Evolutionary conservation across 768 basidiomycete species (phyloP).

Genomic region (Hypsizygus marmoreus): DNA sequence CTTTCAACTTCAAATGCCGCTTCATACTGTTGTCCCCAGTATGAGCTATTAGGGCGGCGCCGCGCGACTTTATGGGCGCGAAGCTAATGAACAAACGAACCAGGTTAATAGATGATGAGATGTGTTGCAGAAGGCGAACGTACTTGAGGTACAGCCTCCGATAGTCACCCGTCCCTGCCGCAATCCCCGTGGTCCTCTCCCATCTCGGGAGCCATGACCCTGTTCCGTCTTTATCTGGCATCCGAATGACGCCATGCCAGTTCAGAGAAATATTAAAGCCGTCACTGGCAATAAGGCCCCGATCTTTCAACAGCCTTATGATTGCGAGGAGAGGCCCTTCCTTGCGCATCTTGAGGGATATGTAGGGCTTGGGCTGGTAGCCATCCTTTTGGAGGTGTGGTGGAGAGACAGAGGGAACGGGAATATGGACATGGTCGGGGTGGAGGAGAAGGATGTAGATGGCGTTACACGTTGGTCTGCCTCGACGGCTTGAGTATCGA

Average conservation of each 20-base stretch:
- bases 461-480: slow-evolving; percentile 31
- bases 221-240: no score
- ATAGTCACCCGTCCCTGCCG: slow-evolving; percentile 36
- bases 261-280: slow-evolving; percentile 29
- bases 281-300: slow-evolving; percentile 46
- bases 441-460: slow-evolving; percentile 48
- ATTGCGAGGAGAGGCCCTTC: slow-evolving; percentile 27
- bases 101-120: slow-evolving; percentile 1
- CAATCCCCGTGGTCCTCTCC: slow-evolving; percentile 17
- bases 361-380: background rate
- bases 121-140: slow-evolving; percentile 13
- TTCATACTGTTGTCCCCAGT: slow-evolving; percentile 61
- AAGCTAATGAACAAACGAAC: slow-evolving; percentile 28
- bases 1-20: slow-evolving; percentile 41
- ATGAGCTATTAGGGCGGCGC: slow-evolving; percentile 51
- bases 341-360: background rate
- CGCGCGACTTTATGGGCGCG: slow-evolving; percentile 48
- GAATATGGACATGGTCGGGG: slow-evolving; percentile 44
- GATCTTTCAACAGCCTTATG: slow-evolving; percentile 43
- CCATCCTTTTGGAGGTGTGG: background rate
- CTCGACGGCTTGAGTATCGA: slow-evolving; percentile 61
- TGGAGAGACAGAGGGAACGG: slow-evolving; percentile 28
- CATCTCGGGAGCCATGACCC: no score
- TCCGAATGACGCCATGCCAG: slow-evolving; percentile 56
- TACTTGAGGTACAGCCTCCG: slow-evolving; percentile 40